A percentile compares a stretch with the other conserved stretches of the same genome.
Conservation (phyloP, 2,329 filamentous ascomycete species). For the Berkeleyomyces rouxiae region DNA sequence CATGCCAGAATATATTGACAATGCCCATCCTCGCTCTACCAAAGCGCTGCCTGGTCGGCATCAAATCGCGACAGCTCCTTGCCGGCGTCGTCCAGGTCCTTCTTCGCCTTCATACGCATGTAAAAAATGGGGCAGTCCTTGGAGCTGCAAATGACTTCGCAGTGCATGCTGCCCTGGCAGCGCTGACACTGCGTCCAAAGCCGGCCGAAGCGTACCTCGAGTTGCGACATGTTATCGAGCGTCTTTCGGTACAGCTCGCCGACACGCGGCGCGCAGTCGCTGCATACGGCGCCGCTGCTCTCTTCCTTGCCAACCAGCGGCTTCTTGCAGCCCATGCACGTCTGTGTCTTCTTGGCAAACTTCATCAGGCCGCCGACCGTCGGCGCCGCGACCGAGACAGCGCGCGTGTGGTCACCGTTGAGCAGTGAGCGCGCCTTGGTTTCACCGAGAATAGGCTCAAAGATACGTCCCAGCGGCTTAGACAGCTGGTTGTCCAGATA, state of each 20-base stretch:
- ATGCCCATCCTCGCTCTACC: constrained; percentile 21
- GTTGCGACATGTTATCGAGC: constrained; percentile 70
- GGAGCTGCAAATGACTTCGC: constrained; percentile 91
- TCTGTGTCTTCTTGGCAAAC: constrained; percentile 93
- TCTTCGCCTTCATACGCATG: constrained; percentile 99
- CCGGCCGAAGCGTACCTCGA: constrained; percentile 81
- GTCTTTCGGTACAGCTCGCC: constrained; percentile 91
- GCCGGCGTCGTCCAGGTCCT: constrained; percentile 88
- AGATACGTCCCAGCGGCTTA: constrained; percentile 86
- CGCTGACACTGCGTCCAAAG: constrained; percentile 97
- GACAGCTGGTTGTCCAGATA: constrained; percentile 97
- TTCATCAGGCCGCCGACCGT: constrained; percentile 92
- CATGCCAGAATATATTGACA: neutral
- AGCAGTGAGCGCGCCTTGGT: constrained; percentile 76
- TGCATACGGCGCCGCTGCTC: constrained; percentile 70
- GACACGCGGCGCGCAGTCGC: constrained; percentile 66
- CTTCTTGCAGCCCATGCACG: constrained; percentile 98
- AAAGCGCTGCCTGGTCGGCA: constrained; percentile 55
- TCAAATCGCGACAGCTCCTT: constrained; percentile 86
- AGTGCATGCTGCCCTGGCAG: constrained; percentile 95
- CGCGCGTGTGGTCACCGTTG: constrained; percentile 85
- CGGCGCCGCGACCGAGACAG: constrained; percentile 81
- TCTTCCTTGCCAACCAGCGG: constrained; percentile 69
- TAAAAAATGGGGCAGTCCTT: constrained; percentile 98
- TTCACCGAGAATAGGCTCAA: constrained; percentile 92